A percentile compares a stretch with the other conserved stretches of the same genome.
phyloP scores from a whole-genome alignment of 2,329 filamentous ascomycete genomes.

The Aureobasidium subglaciale region DNA sequence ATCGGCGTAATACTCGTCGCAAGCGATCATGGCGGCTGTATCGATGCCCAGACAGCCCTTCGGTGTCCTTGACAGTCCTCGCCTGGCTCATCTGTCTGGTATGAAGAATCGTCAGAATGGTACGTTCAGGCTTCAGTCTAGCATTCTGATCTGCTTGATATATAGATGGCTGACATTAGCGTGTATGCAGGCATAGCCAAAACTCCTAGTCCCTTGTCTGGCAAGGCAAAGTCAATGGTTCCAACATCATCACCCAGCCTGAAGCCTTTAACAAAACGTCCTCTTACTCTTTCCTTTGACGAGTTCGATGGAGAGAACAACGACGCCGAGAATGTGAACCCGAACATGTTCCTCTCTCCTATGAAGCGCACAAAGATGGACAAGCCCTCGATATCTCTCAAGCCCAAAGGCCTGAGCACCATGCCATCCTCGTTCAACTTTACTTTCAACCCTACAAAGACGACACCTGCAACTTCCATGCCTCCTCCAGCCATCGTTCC shows the following conservation, averaged over 20 bases:
- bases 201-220: constrained; percentile 20
- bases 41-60: constrained; percentile 58
- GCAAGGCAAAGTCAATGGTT: constrained; percentile 25
- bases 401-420: constrained; percentile 34
- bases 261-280: constrained; percentile 39
- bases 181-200: constrained; percentile 15
- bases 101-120: constrained; percentile 69
- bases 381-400: constrained; percentile 24
- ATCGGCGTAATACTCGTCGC: background rate
- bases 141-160: constrained; percentile 16
- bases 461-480: constrained; percentile 30
- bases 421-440: constrained; percentile 25
- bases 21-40: constrained; percentile 25
- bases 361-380: constrained; percentile 47
- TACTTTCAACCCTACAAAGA: constrained; percentile 20
- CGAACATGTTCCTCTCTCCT: constrained; percentile 42
- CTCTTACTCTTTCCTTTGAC: constrained; percentile 37
- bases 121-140: constrained; percentile 25
- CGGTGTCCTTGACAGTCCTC: constrained; percentile 61
- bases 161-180: constrained; percentile 10
- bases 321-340: constrained; percentile 55
- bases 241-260: constrained; percentile 22
- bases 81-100: constrained; percentile 65
- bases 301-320: constrained; percentile 25
- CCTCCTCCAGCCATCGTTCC: constrained; percentile 28